phyloP scores from a whole-genome alignment of 2,329 filamentous ascomycete genomes.

The Aspergillus pseudoterreus region DNA sequence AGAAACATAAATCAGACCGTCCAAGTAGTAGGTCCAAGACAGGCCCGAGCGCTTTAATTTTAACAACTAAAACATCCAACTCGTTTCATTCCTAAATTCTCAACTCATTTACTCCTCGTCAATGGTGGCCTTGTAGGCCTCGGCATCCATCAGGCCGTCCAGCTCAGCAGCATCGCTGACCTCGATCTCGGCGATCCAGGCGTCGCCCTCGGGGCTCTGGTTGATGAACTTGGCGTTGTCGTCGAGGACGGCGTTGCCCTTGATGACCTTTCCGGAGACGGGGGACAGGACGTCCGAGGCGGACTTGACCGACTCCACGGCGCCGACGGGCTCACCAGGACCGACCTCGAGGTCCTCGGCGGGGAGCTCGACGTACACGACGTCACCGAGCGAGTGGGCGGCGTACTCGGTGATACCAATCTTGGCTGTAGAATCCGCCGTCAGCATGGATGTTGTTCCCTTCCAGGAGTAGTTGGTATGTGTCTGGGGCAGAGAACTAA shows the following conservation, averaged over 20 bases:
- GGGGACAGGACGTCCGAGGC: slow-evolving; percentile 97
- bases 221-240: slow-evolving; percentile 87
- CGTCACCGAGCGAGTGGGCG: slow-evolving; percentile 86
- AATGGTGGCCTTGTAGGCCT: slow-evolving; percentile 70
- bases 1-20: slow-evolving; percentile 4
- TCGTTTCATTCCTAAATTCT: slow-evolving; percentile 15
- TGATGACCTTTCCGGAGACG: slow-evolving; percentile 69
- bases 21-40: slow-evolving; percentile 5
- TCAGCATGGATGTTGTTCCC: not conserved
- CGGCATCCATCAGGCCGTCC: slow-evolving; percentile 71
- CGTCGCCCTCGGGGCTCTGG: slow-evolving; percentile 81
- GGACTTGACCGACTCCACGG: slow-evolving; percentile 96
- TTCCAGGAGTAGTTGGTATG: not conserved
- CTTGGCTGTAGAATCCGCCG: slow-evolving; percentile 46
- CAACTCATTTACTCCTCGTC: slow-evolving; percentile 48
- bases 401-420: slow-evolving; percentile 89
- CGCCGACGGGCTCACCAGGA: slow-evolving; percentile 81
- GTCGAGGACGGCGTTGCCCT: slow-evolving; percentile 71
- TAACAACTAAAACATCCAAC: slow-evolving; percentile 8
- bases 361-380: slow-evolving; percentile 95
- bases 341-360: slow-evolving; percentile 63
- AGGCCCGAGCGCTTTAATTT: slow-evolving; percentile 3
- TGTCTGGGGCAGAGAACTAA: slow-evolving; percentile 12
- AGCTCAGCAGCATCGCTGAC: slow-evolving; percentile 68
- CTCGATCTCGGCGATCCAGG: slow-evolving; percentile 89